phyloP scores from a whole-genome alignment of 805 yeast species.

The Candida tammaniensis region DNA sequence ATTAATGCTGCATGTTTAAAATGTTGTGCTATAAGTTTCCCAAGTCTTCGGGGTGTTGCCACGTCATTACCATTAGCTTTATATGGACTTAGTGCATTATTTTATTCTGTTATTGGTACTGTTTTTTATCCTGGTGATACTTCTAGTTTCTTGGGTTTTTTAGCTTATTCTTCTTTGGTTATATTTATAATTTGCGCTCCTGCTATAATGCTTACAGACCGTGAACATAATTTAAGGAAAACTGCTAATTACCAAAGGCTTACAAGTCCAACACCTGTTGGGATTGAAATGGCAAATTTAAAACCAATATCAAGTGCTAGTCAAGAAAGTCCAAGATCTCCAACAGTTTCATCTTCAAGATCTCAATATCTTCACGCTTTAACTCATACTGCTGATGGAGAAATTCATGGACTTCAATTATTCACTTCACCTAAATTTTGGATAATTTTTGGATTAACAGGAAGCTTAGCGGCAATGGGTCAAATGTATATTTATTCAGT shows the following conservation, averaged over 20 bases:
- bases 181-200: slow-evolving; percentile 48
- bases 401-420: slow-evolving; percentile 5
- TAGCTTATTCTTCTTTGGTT: slow-evolving; percentile 40
- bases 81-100: slow-evolving; percentile 71
- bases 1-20: slow-evolving; percentile 65
- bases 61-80: slow-evolving; percentile 73
- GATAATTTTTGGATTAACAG: slow-evolving; percentile 37
- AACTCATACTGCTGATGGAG: slow-evolving; percentile 2
- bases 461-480: slow-evolving; percentile 40
- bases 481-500: slow-evolving; percentile 48
- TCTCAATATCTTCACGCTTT: slow-evolving; percentile 4
- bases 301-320: slow-evolving; percentile 6
- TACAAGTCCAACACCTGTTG: slow-evolving; percentile 6
- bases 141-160: slow-evolving; percentile 46
- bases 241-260: slow-evolving; percentile 2
- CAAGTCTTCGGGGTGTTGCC: slow-evolving; percentile 67
- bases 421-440: slow-evolving; percentile 28
- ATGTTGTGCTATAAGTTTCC: slow-evolving; percentile 70
- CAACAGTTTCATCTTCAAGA: background rate
- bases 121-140: slow-evolving; percentile 58
- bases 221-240: slow-evolving; percentile 20
- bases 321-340: slow-evolving; percentile 6
- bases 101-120: slow-evolving; percentile 57
- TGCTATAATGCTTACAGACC: slow-evolving; percentile 40
- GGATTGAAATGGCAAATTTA: slow-evolving; percentile 12